Percentiles rank a stretch among this genome's conserved stretches.
Conservation (phyloP, 2,329 filamentous ascomycete species). For the Paecilomyces niveus region DNA sequence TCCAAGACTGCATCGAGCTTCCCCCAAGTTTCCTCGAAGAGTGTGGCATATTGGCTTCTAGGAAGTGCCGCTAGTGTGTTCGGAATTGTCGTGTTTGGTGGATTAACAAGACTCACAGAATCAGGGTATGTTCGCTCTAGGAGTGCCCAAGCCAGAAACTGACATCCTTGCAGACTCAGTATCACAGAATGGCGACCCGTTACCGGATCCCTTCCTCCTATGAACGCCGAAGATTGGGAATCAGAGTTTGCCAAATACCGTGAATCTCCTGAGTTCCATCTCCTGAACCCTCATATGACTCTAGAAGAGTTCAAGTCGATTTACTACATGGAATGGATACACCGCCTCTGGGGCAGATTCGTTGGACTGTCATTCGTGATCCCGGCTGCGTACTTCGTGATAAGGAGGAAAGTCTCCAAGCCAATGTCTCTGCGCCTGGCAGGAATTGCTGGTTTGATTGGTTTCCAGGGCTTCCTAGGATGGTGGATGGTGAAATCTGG, state of each 20-base stretch:
- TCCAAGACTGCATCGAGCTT: slow-evolving; percentile 35
- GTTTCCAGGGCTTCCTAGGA: slow-evolving; percentile 88
- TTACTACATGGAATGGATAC: slow-evolving; percentile 99
- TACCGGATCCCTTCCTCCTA: slow-evolving; percentile 81
- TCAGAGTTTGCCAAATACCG: slow-evolving; percentile 90
- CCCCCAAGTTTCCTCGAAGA: slow-evolving; percentile 61
- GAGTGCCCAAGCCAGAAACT: slow-evolving; percentile 2
- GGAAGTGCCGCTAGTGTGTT: slow-evolving; percentile 90
- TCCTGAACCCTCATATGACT: slow-evolving; percentile 88
- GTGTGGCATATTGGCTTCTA: slow-evolving; percentile 85
- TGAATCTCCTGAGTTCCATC: slow-evolving; percentile 83
- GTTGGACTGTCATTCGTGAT: slow-evolving; percentile 86
- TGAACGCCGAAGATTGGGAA: slow-evolving; percentile 75
- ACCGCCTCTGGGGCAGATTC: slow-evolving; percentile 87
- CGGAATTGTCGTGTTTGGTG: slow-evolving; percentile 92
- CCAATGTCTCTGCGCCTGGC: slow-evolving; percentile 70
- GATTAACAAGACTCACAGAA: slow-evolving; percentile 87
- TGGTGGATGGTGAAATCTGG: slow-evolving; percentile 99
- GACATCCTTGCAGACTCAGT: slow-evolving; percentile 58
- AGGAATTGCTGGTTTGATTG: slow-evolving; percentile 83
- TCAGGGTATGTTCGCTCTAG: slow-evolving; percentile 61
- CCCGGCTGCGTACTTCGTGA: slow-evolving; percentile 82
- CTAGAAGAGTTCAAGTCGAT: slow-evolving; percentile 95
- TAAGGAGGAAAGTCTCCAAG: slow-evolving; percentile 66
- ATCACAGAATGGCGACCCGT: slow-evolving; percentile 99